Evolutionary conservation across 108 stramenopile genomes (phyloP).

Genomic region (Mayamaea pseudoterrestris): DNA sequence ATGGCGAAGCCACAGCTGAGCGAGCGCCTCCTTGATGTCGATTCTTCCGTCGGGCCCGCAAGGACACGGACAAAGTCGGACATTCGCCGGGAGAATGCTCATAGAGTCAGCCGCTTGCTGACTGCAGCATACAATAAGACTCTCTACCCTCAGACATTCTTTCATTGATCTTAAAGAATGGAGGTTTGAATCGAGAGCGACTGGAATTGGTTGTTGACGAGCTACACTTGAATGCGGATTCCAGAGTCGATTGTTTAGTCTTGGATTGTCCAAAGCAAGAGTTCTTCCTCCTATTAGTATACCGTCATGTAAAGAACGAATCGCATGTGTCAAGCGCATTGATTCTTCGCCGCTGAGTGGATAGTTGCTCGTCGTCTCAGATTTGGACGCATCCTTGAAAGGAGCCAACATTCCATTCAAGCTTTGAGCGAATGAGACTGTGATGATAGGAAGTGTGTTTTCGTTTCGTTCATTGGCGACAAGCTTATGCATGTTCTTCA

Average conservation of each 20-base stretch:
- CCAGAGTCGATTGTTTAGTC: slow-evolving; percentile 64
- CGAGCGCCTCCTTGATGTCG: slow-evolving; percentile 37
- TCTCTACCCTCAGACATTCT: slow-evolving; percentile 2
- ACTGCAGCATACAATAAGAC: slow-evolving; percentile 31
- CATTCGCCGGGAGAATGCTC: neutral
- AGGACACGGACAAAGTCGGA: slow-evolving; percentile 23
- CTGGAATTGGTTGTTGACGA: slow-evolving; percentile 41
- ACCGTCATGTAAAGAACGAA: slow-evolving; percentile 66
- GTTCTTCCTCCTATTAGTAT: slow-evolving; percentile 68
- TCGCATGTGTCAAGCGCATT: slow-evolving; percentile 47
- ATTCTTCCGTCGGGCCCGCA: slow-evolving; percentile 17
- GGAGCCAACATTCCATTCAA: slow-evolving; percentile 63
- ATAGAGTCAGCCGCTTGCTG: slow-evolving; percentile 11
- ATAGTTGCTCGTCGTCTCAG: slow-evolving; percentile 29
- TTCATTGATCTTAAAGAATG: slow-evolving; percentile 10
- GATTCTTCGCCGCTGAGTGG: slow-evolving; percentile 46
- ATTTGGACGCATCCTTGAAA: slow-evolving; percentile 1
- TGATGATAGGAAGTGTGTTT: too few species aligned
- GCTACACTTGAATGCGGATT: neutral
- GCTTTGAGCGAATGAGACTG: slow-evolving; percentile 67
- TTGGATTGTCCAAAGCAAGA: slow-evolving; percentile 50
- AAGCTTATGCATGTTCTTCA: too few species aligned
- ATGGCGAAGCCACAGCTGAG: slow-evolving; percentile 21
- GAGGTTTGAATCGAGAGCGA: slow-evolving; percentile 62
- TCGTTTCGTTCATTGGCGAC: too few species aligned